Conservation (phyloP, 495 filamentous ascomycete species). For the Darksidea phi region DNA sequence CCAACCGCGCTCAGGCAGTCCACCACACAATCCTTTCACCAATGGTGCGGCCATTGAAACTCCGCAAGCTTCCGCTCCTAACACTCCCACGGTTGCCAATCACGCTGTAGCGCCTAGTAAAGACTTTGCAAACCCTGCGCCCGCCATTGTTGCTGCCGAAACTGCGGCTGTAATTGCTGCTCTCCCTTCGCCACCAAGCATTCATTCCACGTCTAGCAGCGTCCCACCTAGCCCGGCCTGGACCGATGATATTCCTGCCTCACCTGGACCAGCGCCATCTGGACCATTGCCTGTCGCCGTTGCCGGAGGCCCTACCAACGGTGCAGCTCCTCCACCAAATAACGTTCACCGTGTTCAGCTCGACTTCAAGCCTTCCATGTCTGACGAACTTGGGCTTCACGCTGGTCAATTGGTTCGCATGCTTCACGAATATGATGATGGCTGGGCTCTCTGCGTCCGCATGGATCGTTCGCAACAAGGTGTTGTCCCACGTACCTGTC, state of each 20-base stretch:
- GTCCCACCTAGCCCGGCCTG: slow-evolving; percentile 58
- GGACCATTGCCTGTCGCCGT: slow-evolving; percentile 30
- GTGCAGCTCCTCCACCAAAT: slow-evolving; percentile 36
- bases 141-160: slow-evolving; percentile 35
- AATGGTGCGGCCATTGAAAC: slow-evolving; percentile 49
- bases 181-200: slow-evolving; percentile 38
- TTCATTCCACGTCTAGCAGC: slow-evolving; percentile 32
- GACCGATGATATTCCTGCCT: slow-evolving; percentile 48
- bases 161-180: slow-evolving; percentile 48
- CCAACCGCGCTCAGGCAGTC: slow-evolving; percentile 41
- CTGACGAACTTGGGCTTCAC: slow-evolving; percentile 80
- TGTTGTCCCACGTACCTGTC: slow-evolving; percentile 88
- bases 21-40: slow-evolving; percentile 45
- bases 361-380: slow-evolving; percentile 90
- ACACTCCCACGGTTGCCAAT: slow-evolving; percentile 1
- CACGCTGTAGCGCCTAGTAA: background rate
- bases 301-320: slow-evolving; percentile 18
- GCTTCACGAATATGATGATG: slow-evolving; percentile 96
- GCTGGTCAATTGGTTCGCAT: slow-evolving; percentile 81
- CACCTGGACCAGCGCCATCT: slow-evolving; percentile 48
- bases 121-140: slow-evolving; percentile 34
- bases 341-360: slow-evolving; percentile 81
- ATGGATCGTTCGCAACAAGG: slow-evolving; percentile 89
- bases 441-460: slow-evolving; percentile 92
- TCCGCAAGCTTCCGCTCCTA: slow-evolving; percentile 25